Evolutionary conservation across 208 protist genomes (phyloP), one percentile per base, ranked within the genome.

Genomic region (Phytomonas francai): DNA sequence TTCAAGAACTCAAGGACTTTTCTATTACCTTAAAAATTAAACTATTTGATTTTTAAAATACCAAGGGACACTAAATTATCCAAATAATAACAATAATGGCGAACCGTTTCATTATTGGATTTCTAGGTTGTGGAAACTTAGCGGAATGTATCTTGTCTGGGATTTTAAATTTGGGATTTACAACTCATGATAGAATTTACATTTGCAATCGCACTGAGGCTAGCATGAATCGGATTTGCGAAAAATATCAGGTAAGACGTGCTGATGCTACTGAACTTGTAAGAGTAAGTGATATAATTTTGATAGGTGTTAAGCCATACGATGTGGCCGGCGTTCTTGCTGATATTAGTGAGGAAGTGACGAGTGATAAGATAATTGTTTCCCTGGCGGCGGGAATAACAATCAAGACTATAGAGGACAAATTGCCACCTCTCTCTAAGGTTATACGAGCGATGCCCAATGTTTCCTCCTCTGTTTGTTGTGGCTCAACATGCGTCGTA

Each of bases 381-480:
- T 98, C 93, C 5, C 86, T 98, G 67, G 92, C 93, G 6, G 97
- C 95, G 1, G 95, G 94, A 14, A 83, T 98, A 1, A 83, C 69
- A 5, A 78, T 97, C 30, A 72, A 67, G 7, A 78, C 78, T 8
- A 88, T 98, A 51, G 78, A 93, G 59, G 74, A 76, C 22, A 57
- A 81, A n/a, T 77, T 97, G 3, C 71, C 68, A 0, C 51, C 63
- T 2, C 67, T 71, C 1, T 32, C 79, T 32, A 87, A 89, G 32
- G 72, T 98, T 8, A 71, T 98, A 4, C 88, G 98, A 29, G 94
- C 97, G 0, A 99, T 99, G 97, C 98, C 98, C 16, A 99, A 99
- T 73, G 81, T 96, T 5, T 88, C 96, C 0, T 77, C 72, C 8
- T 70, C 87, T 51, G 93, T 98, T 11, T 80, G 88, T 19, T 77